Evolutionary conservation across 805 yeast genomes (phyloP), one percentile per base, ranked within the genome.

Genomic region (Metschnikowia cerradonensis): DNA sequence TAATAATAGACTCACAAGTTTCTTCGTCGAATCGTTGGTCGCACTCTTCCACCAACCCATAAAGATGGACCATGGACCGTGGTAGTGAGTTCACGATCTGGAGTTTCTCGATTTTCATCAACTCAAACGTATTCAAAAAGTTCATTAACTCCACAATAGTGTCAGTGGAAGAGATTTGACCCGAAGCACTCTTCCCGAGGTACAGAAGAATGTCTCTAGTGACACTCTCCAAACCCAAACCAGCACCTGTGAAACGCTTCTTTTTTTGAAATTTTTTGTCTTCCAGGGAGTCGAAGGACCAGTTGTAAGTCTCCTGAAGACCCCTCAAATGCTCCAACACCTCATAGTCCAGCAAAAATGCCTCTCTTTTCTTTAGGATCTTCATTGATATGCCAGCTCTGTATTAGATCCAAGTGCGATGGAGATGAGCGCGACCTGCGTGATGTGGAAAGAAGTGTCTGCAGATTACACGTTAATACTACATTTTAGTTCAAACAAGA

Each of bases 11-110:
- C 42, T 82, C 79, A 45, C 88, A 76, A 52, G 83, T 77, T 1
- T 80, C 86, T 52, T 87, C 88, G n/a, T 72, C 69, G 60, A 90
- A 86, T 59, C 99, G 75, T 54, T 81, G 83, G 58, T 92, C 99
- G 67, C 96, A 92, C 63, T 94, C 98, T 63, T 92, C 99, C 1
- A 92, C 82, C 30, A 92, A 71, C 0, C 94, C 77, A 64, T 83
- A 90, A 47, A 92, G 73, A 35, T 81, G 84, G 11, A 91, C 97
- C 75, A 89, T 71, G 4, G 89, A 81, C 42, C 84, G 73, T 1
- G 99, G 99, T 30, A 89, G 75, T 6, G 83, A 74, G 65, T 92
- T 91, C 50, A 91, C 78, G 37, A 92, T 80, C 68, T 92, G 97
- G 38, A 92, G 71, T 57, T 84, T 82, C 62, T 92, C 99, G 23